These are phyloP conservation scores for Acanthamoeba lenticulata DNA, from an alignment of 208 protist species.

Conservation along the genomic window DNA sequence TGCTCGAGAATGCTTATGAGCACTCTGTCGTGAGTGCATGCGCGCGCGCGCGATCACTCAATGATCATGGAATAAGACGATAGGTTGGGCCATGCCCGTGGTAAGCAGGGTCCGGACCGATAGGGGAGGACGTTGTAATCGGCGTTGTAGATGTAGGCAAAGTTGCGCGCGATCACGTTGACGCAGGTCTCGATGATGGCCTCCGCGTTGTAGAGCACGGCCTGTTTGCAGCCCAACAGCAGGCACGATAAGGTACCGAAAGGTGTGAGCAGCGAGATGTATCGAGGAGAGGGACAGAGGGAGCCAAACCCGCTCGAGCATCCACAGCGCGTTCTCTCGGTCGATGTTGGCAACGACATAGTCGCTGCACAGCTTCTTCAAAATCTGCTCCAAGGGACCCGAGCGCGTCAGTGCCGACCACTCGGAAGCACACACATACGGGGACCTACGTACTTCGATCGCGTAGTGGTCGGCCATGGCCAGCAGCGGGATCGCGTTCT, in stretches of 20 bases:
- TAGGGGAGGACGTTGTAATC: not conserved
- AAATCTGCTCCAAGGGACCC: not conserved
- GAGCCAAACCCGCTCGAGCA: not conserved
- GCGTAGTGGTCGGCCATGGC: conserved; percentile 30
- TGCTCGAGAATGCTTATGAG: conserved; percentile 4
- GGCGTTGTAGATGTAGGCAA: conserved; percentile 4
- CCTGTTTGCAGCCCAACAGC: not conserved
- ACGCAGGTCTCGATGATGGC: not conserved
- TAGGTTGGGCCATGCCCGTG: not conserved
- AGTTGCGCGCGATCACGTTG: conserved; percentile 21
- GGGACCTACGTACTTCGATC: not conserved
- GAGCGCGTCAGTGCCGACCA: not conserved
- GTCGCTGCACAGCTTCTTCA: conserved; percentile 43
- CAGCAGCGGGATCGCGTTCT: conserved; percentile 45
- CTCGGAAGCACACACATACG: not conserved
- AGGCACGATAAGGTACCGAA: too few relatives aligned
- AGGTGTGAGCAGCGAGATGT: too few relatives aligned
- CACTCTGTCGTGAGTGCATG: not conserved
- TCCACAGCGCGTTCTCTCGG: conserved; percentile 3
- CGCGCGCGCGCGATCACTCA: too few relatives aligned
- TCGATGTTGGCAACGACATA: conserved; percentile 33
- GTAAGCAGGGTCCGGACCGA: not conserved
- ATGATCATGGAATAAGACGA: not conserved
- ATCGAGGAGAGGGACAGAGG: not conserved
- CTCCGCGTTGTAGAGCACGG: not conserved